Conservation (phyloP, 306 rosid species). For the Sphenostylis stenocarpa region DNA sequence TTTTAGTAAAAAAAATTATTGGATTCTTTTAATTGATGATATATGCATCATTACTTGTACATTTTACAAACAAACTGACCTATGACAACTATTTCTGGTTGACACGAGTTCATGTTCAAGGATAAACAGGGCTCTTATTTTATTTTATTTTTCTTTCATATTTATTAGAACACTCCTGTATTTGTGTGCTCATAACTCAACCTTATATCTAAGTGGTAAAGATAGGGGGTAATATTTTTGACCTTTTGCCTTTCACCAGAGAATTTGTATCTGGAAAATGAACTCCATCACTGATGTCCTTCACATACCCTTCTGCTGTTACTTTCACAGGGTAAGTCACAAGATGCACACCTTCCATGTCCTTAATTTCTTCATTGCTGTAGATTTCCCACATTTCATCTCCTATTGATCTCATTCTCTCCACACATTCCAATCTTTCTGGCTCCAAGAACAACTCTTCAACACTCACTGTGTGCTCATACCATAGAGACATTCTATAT, state of each 20-base stretch:
- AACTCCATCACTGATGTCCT: constrained; percentile 44
- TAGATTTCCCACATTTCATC: constrained; percentile 67
- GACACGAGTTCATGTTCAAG: no score
- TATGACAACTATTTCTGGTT: no score
- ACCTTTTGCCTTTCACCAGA: constrained; percentile 61
- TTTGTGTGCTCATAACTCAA: background rate
- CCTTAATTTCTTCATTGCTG: constrained; percentile 53
- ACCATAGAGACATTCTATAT: constrained; percentile 79
- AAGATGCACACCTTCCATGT: constrained; percentile 84
- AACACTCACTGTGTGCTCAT: constrained; percentile 60
- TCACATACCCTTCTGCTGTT: constrained; percentile 53
- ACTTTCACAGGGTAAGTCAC: constrained; percentile 64
- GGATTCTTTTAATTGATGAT: no score
- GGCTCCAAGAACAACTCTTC: constrained; percentile 46
- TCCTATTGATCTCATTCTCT: constrained; percentile 49
- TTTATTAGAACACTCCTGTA: background rate
- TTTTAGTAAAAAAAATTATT: no score
- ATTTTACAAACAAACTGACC: background rate
- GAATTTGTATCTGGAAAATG: constrained; percentile 73
- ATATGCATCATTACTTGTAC: background rate
- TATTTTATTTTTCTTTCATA: background rate
- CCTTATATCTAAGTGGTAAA: constrained; percentile 51
- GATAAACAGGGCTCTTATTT: background rate
- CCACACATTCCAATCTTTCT: constrained; percentile 45
- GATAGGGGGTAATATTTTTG: constrained; percentile 50